phyloP scores from a whole-genome alignment of 768 basidiomycete genomes.

The Russula abietina region DNA sequence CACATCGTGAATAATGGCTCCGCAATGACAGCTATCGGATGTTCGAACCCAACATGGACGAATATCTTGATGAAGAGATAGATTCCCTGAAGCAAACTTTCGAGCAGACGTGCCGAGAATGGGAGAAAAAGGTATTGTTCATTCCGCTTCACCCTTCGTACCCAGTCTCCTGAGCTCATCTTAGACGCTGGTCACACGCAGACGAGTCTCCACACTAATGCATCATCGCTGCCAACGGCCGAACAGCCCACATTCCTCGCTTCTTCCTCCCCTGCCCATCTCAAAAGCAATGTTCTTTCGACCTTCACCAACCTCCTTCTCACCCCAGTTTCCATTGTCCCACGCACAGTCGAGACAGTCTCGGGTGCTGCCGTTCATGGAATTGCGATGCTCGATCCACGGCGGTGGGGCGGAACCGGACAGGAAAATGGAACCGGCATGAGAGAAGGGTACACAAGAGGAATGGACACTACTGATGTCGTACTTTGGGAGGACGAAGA shows the following conservation, averaged over 20 bases:
- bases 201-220: slow-evolving; percentile 16
- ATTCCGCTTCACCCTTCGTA: slow-evolving; percentile 32
- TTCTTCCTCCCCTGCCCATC: slow-evolving; percentile 61
- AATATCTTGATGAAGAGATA: slow-evolving; percentile 91
- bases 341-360: slow-evolving; percentile 59
- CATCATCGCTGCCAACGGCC: background rate
- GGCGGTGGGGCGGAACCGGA: slow-evolving; percentile 63
- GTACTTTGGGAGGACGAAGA: slow-evolving; percentile 23
- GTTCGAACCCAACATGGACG: slow-evolving; percentile 97
- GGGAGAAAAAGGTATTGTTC: slow-evolving; percentile 65
- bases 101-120: slow-evolving; percentile 66
- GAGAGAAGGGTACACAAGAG: slow-evolving; percentile 18
- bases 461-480: slow-evolving; percentile 17
- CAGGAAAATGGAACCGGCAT: slow-evolving; percentile 14
- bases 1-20: background rate
- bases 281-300: slow-evolving; percentile 89
- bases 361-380: slow-evolving; percentile 78
- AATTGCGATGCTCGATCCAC: slow-evolving; percentile 84
- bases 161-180: slow-evolving; percentile 67
- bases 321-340: slow-evolving; percentile 94
- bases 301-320: slow-evolving; percentile 87
- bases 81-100: slow-evolving; percentile 72
- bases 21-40: slow-evolving; percentile 63
- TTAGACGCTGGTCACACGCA: slow-evolving; percentile 30
- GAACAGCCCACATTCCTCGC: slow-evolving; percentile 22